phyloP scores from a whole-genome alignment of 139 green algal species.

The Closterium sp. region DNA sequence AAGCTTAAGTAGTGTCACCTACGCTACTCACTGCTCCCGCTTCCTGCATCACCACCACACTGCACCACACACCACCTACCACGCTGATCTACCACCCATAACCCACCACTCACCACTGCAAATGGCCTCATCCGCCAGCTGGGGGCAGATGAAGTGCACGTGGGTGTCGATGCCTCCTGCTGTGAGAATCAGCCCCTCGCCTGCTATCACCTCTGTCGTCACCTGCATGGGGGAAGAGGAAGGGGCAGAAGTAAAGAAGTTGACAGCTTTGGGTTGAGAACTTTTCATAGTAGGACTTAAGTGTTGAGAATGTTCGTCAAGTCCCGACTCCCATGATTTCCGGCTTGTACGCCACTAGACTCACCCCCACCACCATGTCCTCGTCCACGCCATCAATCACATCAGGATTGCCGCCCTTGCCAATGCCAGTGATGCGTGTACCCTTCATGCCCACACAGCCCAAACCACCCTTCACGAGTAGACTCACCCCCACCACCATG shows the following conservation, averaged over 20 bases:
- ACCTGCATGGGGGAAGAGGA: neutral
- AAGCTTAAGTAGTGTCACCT: too few relatives aligned
- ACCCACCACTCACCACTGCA: conserved; percentile 40
- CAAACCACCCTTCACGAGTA: neutral
- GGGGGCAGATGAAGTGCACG: conserved; percentile 62
- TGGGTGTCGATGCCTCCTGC: conserved; percentile 58
- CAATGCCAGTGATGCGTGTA: conserved; percentile 42
- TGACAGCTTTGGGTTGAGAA: too few relatives aligned
- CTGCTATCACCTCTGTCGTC: conserved; percentile 56
- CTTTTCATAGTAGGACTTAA: too few relatives aligned
- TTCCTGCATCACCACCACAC: too few relatives aligned
- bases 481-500: conserved; percentile 52
- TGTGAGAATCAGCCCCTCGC: conserved; percentile 57
- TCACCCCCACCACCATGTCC: conserved; percentile 55
- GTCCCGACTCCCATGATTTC: too few relatives aligned
- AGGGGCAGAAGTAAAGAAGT: too few relatives aligned
- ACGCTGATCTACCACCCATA: too few relatives aligned
- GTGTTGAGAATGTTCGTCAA: too few relatives aligned
- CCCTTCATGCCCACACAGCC: neutral
- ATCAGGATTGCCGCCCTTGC: conserved; percentile 61
- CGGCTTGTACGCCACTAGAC: too few relatives aligned
- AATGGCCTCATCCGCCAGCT: conserved; percentile 48
- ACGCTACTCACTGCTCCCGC: too few relatives aligned
- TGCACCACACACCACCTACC: too few relatives aligned
- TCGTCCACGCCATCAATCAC: conserved; percentile 54